A percentile compares a stretch with the other conserved stretches of the same genome.
These are phyloP conservation scores for Yarrowia galli DNA, from an alignment of 1,139 yeast genomes.

Conservation along the genomic window DNA sequence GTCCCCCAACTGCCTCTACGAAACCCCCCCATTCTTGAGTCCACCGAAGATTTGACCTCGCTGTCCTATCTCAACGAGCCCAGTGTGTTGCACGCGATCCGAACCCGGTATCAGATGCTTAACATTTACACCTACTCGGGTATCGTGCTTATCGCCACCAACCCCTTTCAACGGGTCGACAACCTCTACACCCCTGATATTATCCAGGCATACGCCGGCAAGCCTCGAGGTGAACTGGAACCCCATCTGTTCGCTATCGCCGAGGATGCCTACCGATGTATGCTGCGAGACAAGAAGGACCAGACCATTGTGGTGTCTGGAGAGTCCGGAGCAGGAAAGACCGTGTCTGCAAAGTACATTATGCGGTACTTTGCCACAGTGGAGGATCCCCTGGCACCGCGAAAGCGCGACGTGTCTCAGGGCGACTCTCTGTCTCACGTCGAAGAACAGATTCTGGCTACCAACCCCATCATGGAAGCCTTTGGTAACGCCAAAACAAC, in stretches of 20 bases:
- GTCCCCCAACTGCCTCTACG: conserved; percentile 61
- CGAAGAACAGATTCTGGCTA: conserved; percentile 93
- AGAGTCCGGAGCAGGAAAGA: conserved; percentile 98
- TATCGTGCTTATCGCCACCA: conserved; percentile 93
- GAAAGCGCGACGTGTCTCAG: conserved; percentile 43
- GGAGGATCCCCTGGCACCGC: conserved; percentile 64
- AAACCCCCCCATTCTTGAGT: conserved; percentile 92
- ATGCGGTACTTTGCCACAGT: conserved; percentile 98
- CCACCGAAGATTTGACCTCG: conserved; percentile 92
- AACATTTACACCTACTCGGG: conserved; percentile 96
- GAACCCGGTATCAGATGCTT: conserved; percentile 83
- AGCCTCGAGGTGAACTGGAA: conserved; percentile 89
- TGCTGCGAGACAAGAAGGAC: conserved; percentile 82
- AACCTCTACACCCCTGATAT: conserved; percentile 90
- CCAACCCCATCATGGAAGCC: conserved; percentile 98
- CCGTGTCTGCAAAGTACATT: conserved; percentile 95
- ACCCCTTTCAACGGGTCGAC: conserved; percentile 93
- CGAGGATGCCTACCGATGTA: conserved; percentile 96
- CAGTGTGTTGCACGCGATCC: conserved; percentile 88
- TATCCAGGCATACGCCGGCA: conserved; percentile 93
- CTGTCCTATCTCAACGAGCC: conserved; percentile 95
- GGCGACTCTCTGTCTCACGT: conserved; percentile 82
- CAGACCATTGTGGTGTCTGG: conserved; percentile 98
- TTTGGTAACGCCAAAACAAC: conserved; percentile 99
- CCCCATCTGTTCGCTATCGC: conserved; percentile 98